Conservation (phyloP, 176 grass and related monocot species). For the Juncus effusus region DNA sequence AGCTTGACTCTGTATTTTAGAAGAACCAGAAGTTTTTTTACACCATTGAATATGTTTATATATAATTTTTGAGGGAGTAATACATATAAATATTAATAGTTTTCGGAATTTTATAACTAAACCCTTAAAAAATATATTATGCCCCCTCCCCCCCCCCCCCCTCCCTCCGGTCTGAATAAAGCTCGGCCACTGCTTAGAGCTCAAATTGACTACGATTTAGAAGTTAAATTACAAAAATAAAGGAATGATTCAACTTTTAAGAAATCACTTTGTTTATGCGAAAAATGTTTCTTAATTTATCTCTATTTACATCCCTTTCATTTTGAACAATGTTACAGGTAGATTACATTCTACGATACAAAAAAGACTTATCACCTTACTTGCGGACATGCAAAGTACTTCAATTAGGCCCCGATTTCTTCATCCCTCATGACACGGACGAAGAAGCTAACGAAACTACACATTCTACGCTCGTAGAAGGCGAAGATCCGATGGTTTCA, state of each 20-base stretch:
- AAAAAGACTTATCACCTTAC: slow-evolving; percentile 64
- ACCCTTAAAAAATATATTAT: no score
- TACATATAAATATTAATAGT: no score
- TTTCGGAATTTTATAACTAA: no score
- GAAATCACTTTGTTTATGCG: not conserved
- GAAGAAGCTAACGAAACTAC: slow-evolving; percentile 67
- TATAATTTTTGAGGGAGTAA: no score
- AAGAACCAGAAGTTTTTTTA: no score
- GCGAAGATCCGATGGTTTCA: slow-evolving; percentile 60
- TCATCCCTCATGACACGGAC: slow-evolving; percentile 82
- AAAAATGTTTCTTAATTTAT: no score
- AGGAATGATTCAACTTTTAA: not conserved
- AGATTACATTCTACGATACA: slow-evolving; percentile 69
- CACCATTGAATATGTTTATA: no score
- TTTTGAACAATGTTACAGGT: slow-evolving; percentile 48
- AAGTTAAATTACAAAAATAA: slow-evolving; percentile 1
- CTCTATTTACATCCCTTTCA: not conserved
- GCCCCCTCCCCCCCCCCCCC: no score
- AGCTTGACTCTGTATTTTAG: no score
- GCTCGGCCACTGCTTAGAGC: not conserved
- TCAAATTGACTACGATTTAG: not conserved
- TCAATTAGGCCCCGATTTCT: slow-evolving; percentile 94
- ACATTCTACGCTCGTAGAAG: slow-evolving; percentile 80
- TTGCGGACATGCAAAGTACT: slow-evolving; percentile 77
- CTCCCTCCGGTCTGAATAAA: no score